Evolutionary conservation across 2,329 filamentous ascomycete species (phyloP), one percentile per base, ranked within the genome.

Genomic region (Cryphonectria carpinicola): DNA sequence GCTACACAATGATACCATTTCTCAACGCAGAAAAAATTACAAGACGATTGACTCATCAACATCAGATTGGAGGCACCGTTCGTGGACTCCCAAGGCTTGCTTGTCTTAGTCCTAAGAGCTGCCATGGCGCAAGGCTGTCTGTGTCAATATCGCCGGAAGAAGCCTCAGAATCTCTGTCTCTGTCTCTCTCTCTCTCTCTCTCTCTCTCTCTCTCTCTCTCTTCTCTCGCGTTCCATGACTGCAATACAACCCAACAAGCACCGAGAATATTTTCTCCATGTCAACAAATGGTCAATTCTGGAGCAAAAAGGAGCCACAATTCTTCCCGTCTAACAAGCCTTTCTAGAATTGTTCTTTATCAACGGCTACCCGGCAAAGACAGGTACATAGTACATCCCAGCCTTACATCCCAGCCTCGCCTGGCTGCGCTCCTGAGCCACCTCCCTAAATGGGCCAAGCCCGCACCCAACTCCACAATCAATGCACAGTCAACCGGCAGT

Each of bases 391-490:
- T 35, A 28, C 28, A 56, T 56, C 43, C 49, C 41, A 39, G 46
- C 46, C 37, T 56, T 49, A 41, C 28, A 56, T 56, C 43, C 49
- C 41, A 39, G 46, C 46, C 37, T 56, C 46, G 22, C 49, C 49
- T n/a, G 32, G 6, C 32, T 6, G 46, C 39, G 46, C 28, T 37
- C 32, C 43, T 56, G 46, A 37, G 25, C 22, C 64, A 66, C 64
- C 64, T 66, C 43, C 64, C 64, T 66, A 66, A 66, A 56, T 19
- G 25, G 64, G 64, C 35, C 49, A 56, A 54, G 64, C 46, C 25
- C n/a, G 11, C 19, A 19, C 46, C 11, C 17, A 39, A 28, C 46
- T 54, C 32, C 64, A 56, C 46, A 54, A 5, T 25, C 43, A 56
- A 66, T 64, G 35, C 61, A 39, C 37, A 14, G 10, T 43, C 37